Evolutionary conservation across 306 rosid genomes (phyloP).

Genomic region (Acacia melanoxylon): DNA sequence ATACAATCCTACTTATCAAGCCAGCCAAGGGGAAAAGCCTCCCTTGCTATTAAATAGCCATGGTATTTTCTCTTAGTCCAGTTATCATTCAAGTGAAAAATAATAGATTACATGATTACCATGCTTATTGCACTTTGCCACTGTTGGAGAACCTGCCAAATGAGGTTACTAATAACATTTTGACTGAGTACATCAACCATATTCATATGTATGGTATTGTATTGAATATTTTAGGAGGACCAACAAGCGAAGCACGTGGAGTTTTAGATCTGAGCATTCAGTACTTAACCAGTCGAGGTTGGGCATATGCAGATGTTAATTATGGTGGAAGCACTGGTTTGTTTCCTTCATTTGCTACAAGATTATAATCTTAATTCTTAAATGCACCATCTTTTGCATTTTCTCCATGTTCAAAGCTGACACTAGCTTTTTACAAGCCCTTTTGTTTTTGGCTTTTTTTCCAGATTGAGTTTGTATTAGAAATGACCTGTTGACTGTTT

Average conservation of each 20-base stretch:
- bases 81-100: background rate
- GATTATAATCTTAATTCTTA: conserved; percentile 26
- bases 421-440: background rate
- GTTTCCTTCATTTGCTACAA: conserved; percentile 39
- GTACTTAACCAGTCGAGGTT: conserved; percentile 95
- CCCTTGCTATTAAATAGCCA: conserved; percentile 84
- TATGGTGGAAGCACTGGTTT: conserved; percentile 99
- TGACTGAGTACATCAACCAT: background rate
- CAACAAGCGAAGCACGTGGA: conserved; percentile 82
- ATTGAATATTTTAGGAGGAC: conserved; percentile 77
- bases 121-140: conserved; percentile 12
- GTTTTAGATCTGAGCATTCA: conserved; percentile 69
- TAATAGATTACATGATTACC: background rate
- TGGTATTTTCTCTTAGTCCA: conserved; percentile 51
- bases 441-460: background rate
- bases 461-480: background rate
- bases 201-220: background rate
- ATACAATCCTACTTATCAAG: conserved; percentile 61
- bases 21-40: conserved; percentile 76
- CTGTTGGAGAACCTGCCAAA: conserved; percentile 9
- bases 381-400: background rate
- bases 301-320: conserved; percentile 90
- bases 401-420: background rate
- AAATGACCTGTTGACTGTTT: background rate
- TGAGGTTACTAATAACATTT: background rate